These are phyloP conservation scores for Hypsizygus ulmarius DNA, from an alignment of 1,284 basidiomycete species.

Conservation along the genomic window DNA sequence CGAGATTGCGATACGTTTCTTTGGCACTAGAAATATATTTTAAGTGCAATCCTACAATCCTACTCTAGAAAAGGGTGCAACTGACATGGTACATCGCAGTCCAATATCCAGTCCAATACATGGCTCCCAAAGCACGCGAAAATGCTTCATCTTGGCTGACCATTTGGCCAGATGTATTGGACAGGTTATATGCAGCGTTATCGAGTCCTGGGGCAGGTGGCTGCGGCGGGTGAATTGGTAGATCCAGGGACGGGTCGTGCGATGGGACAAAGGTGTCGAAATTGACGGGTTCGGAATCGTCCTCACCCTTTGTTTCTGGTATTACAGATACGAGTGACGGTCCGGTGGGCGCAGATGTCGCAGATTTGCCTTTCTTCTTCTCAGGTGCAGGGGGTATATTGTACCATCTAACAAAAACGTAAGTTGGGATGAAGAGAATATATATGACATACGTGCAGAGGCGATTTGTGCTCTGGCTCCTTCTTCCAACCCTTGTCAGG, in stretches of 20 bases:
- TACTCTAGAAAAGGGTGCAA: neutral
- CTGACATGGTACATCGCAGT: constrained; percentile 68
- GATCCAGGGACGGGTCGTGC: constrained; percentile 58
- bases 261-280: constrained; percentile 67
- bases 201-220: constrained; percentile 22
- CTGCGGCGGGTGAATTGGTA: constrained; percentile 25
- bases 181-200: constrained; percentile 23
- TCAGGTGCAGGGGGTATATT: constrained; percentile 55
- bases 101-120: constrained; percentile 85
- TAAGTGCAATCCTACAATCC: neutral
- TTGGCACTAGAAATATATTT: constrained; percentile 20
- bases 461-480: constrained; percentile 63
- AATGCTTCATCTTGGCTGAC: constrained; percentile 72
- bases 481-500: constrained; percentile 68
- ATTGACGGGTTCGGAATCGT: constrained; percentile 59
- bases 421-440: neutral
- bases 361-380: constrained; percentile 16
- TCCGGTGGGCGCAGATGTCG: constrained; percentile 6
- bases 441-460: constrained; percentile 49
- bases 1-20: constrained; percentile 17
- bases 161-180: constrained; percentile 32
- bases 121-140: constrained; percentile 64
- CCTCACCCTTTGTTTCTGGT: constrained; percentile 20
- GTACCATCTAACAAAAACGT: constrained; percentile 58
- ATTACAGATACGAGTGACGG: neutral